Conservation (phyloP, 129 eudicot genomes). For the Flaveria ramosissima region DNA sequence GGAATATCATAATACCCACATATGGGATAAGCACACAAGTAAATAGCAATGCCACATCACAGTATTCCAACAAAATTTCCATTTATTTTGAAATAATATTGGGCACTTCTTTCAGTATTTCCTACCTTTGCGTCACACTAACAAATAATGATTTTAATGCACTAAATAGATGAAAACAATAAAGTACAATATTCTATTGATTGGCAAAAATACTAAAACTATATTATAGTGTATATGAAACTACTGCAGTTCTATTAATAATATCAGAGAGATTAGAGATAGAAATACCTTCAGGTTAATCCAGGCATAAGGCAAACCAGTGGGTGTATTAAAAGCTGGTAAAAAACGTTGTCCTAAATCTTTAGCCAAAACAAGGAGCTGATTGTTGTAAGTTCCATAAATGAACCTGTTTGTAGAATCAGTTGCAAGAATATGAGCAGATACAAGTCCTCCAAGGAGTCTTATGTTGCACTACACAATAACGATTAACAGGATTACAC, state of each 20-base stretch:
- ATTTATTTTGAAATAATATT: background rate
- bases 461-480: slow-evolving; percentile 99
- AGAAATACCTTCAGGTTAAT: slow-evolving; percentile 81
- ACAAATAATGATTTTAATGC: background rate
- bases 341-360: slow-evolving; percentile 85
- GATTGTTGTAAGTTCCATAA: slow-evolving; percentile 67
- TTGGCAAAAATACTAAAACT: background rate
- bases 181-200: background rate
- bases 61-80: background rate
- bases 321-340: slow-evolving; percentile 87
- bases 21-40: background rate
- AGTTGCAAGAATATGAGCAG: slow-evolving; percentile 99
- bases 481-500: slow-evolving; percentile 36
- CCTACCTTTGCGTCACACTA: background rate
- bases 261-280: background rate
- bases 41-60: background rate
- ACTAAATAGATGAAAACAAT: background rate
- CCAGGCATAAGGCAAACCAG: slow-evolving; percentile 98
- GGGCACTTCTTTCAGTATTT: background rate
- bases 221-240: background rate
- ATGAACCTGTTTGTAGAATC: slow-evolving; percentile 94
- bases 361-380: slow-evolving; percentile 85
- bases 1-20: background rate
- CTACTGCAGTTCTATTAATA: slow-evolving; percentile 4
- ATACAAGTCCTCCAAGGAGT: slow-evolving; percentile 99